Evolutionary conservation across 495 filamentous ascomycete genomes (phyloP), one percentile per base, ranked within the genome.

Genomic region (Xylaria palmicola): DNA sequence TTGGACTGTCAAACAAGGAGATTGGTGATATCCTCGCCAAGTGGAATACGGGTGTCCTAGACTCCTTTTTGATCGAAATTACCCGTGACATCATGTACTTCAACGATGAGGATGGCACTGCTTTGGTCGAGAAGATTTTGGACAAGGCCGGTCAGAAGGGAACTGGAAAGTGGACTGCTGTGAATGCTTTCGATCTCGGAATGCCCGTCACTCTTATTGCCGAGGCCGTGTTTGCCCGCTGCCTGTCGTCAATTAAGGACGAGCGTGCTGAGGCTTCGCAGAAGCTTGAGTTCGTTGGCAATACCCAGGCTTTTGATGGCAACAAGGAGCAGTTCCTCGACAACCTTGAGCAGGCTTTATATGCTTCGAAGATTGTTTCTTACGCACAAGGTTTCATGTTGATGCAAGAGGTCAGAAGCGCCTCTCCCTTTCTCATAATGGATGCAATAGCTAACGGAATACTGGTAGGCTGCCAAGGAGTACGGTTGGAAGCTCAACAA

Each of bases 321-420:
- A 85, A 97, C 85, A 92, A 89, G 85, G 83, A 93, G 73, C 82
- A 90, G 75, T 94, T 97, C 85, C 83, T 98, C 68, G 90, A 91
- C 62, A 91, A 98, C 79, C 88, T 98, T 45, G 94, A 98, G 82
- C 94, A 98, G 83, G 94, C 94, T 61, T 86, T 98, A 59, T 98
- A 98, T 70, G 94, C 94, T 57, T 98, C 94, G 61, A 98, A 98
- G 88, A 98, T 98, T 70, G 97, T 98, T 79, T 98, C 94, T 37
- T 98, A 98, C 74, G 91, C 93, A 65, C 94, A 98, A 79, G 94
- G 94, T 73, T 98, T 98, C 85, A 98, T 98, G 95, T 86, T 98
- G 72, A 97, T 98, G 85, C 94, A 98, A 82, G 88, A 96, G 79
- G 92, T 96, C 79, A 77, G 89, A 76, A 36, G 50, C n/a, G 9